A percentile compares a stretch with the other conserved stretches of the same genome.
Evolutionary conservation across 495 filamentous ascomycete genomes (phyloP).

Genomic region (Aspergillus ellipticus): DNA sequence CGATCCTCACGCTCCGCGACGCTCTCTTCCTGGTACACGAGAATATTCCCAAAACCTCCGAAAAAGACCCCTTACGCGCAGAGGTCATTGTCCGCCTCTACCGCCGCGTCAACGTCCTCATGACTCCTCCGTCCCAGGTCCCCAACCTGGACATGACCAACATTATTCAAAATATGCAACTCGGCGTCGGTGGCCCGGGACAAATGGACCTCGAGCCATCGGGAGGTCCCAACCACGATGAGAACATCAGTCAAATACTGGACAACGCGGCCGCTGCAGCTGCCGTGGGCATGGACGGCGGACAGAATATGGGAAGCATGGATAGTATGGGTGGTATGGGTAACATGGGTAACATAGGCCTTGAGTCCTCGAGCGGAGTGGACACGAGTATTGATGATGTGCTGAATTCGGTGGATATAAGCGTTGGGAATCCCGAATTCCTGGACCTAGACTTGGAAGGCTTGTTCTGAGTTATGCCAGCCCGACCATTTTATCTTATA

Average conservation of each 20-base stretch:
- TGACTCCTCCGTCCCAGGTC: constrained; percentile 38
- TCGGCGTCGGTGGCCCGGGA: constrained; percentile 32
- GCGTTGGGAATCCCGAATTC: constrained; percentile 46
- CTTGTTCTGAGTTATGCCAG: constrained; percentile 33
- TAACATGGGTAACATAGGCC: constrained; percentile 11
- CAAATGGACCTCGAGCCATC: constrained; percentile 34
- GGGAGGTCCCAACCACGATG: constrained; percentile 17
- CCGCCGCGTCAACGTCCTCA: constrained; percentile 65
- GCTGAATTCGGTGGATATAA: constrained; percentile 46
- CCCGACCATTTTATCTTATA: too few relatives aligned
- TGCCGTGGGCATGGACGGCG: constrained; percentile 30
- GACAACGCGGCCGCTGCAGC: constrained; percentile 41
- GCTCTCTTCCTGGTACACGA: constrained; percentile 63
- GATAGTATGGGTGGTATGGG: constrained; percentile 24
- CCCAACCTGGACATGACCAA: constrained; percentile 39
- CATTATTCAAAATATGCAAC: constrained; percentile 40
- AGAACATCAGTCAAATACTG: constrained; percentile 47
- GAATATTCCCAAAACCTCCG: constrained; percentile 57
- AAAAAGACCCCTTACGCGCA: constrained; percentile 57
- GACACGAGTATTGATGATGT: constrained; percentile 46
- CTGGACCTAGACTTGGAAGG: constrained; percentile 49
- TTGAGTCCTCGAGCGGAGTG: constrained; percentile 23
- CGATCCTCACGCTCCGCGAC: constrained; percentile 59
- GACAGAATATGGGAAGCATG: constrained; percentile 27
- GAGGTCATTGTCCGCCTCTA: constrained; percentile 72